Conservation (phyloP, 306 rosid genomes). For the Fragaria nilgerrensis region DNA sequence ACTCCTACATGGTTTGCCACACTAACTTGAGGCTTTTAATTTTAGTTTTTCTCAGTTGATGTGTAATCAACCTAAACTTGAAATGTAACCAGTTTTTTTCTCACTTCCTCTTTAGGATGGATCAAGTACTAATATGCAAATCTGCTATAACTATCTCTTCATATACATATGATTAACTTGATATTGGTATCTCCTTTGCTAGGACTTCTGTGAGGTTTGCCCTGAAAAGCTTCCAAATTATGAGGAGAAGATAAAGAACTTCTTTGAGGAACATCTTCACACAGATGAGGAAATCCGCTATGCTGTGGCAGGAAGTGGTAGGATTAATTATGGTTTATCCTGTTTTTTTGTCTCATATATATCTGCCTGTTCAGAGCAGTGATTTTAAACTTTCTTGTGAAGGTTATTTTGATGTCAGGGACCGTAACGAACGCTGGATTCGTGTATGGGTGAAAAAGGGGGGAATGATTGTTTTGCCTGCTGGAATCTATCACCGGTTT, state of each 20-base stretch:
- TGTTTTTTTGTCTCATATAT: constrained; percentile 2
- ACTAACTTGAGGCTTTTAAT: background rate
- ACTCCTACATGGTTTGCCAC: constrained; percentile 71
- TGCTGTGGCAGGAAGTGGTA: constrained; percentile 88
- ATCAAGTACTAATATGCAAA: background rate
- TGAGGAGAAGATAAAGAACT: constrained; percentile 85
- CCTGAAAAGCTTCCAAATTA: constrained; percentile 95
- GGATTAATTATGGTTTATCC: constrained; percentile 19
- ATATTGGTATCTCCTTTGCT: constrained; percentile 17
- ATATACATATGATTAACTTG: constrained; percentile 18
- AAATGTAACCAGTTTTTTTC: background rate
- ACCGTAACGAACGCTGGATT: constrained; percentile 79
- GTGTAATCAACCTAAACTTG: background rate
- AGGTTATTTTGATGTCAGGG: constrained; percentile 98
- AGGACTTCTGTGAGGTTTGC: constrained; percentile 95
- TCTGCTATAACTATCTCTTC: constrained; percentile 14
- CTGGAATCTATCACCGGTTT: constrained; percentile 96
- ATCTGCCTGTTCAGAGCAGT: constrained; percentile 12
- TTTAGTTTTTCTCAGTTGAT: background rate
- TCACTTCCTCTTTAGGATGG: background rate
- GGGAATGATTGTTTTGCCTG: constrained; percentile 93
- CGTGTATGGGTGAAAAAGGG: constrained; percentile 94
- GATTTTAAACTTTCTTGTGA: constrained; percentile 27
- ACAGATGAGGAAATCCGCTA: constrained; percentile 98
- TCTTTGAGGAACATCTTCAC: constrained; percentile 93